These are phyloP conservation scores for Crotalaria pallida DNA, from an alignment of 306 rosid species.

Conservation along the genomic window DNA sequence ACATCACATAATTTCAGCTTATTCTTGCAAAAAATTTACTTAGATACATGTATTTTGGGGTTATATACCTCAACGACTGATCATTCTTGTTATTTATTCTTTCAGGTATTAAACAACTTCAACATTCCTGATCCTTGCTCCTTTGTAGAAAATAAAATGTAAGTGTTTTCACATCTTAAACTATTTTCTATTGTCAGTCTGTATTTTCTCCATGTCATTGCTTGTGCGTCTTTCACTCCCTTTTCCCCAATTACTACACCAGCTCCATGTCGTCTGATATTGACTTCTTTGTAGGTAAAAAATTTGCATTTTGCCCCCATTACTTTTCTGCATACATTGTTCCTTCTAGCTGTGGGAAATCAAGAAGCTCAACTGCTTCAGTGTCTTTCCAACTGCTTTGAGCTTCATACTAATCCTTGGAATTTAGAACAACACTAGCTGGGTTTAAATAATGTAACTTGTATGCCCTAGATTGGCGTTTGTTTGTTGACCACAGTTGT, in stretches of 20 bases:
- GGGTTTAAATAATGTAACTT: constrained; percentile 1
- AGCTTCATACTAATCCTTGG: background rate
- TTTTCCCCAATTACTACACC: background rate
- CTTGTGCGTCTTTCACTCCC: background rate
- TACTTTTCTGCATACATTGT: background rate
- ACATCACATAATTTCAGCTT: background rate
- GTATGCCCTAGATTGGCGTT: constrained; percentile 19
- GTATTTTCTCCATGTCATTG: background rate
- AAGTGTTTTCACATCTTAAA: constrained; percentile 23
- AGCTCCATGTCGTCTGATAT: background rate
- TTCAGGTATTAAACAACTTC: constrained; percentile 77
- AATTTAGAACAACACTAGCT: background rate
- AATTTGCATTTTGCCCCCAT: background rate
- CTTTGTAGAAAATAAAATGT: constrained; percentile 35
- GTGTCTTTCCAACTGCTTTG: background rate
- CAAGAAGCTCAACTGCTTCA: constrained; percentile 13
- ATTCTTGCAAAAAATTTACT: background rate
- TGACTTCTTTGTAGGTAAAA: constrained; percentile 15
- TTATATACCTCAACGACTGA: background rate
- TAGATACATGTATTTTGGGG: background rate
- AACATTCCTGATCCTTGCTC: constrained; percentile 97
- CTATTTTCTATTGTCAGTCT: background rate
- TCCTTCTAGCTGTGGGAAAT: constrained; percentile 9
- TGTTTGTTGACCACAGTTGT: background rate
- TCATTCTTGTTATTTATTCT: constrained; percentile 2